phyloP scores from a whole-genome alignment of 805 yeast genomes.

The Myxozyma neotropica region DNA sequence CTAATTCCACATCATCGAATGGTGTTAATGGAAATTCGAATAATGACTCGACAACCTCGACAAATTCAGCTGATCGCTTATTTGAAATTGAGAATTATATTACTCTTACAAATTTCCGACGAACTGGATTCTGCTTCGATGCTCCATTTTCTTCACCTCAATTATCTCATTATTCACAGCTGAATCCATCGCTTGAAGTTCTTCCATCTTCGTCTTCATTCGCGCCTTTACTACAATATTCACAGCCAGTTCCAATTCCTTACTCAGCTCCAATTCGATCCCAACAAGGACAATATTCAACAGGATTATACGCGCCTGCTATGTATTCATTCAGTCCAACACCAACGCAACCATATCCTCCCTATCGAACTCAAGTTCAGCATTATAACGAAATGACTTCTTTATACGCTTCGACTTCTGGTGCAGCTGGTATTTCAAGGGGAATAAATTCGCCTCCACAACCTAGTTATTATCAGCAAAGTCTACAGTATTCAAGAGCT shows the following conservation, averaged over 20 bases:
- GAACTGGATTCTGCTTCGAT: slow-evolving; percentile 25
- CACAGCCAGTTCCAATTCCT: slow-evolving; percentile 1
- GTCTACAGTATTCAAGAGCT: neutral
- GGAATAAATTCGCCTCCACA: neutral
- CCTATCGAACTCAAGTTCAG: slow-evolving; percentile 11
- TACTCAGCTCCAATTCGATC: neutral
- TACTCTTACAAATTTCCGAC: slow-evolving; percentile 23
- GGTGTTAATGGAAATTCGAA: neutral
- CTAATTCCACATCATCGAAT: neutral
- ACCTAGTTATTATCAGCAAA: neutral
- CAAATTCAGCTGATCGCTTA: neutral
- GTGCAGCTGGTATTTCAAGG: neutral
- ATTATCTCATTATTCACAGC: neutral
- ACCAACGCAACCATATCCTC: slow-evolving; percentile 10
- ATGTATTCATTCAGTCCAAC: slow-evolving; percentile 2
- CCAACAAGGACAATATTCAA: slow-evolving; percentile 1
- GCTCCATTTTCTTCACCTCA: slow-evolving; percentile 3
- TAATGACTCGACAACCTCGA: neutral
- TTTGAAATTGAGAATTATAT: slow-evolving; percentile 28
- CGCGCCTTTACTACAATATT: neutral
- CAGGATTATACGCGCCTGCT: neutral
- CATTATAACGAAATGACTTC: slow-evolving; percentile 11
- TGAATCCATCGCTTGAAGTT: neutral
- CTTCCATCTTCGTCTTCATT: slow-evolving; percentile 1
- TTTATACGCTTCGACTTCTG: neutral